Conservation (phyloP, 2,329 filamentous ascomycete genomes). For the Nemania diffusa region DNA sequence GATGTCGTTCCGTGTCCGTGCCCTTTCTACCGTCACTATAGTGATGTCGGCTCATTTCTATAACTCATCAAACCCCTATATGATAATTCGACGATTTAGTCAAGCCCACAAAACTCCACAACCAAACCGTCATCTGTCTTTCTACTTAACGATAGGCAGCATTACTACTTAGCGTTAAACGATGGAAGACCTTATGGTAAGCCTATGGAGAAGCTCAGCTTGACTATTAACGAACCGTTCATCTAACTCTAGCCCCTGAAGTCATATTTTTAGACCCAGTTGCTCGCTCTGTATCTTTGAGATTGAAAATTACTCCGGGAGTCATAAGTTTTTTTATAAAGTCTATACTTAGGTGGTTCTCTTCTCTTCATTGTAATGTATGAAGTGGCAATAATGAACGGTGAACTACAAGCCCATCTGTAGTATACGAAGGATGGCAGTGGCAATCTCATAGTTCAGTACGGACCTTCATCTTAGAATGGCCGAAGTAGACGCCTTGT, state of each 20-base stretch:
- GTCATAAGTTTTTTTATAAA: background rate
- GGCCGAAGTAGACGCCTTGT: background rate
- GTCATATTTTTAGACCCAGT: background rate
- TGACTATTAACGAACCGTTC: background rate
- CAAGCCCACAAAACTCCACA: constrained; percentile 13
- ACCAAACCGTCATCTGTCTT: constrained; percentile 5
- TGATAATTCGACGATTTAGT: background rate
- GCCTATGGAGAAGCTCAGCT: background rate
- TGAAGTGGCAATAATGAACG: background rate
- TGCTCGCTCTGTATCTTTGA: background rate
- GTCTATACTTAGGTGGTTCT: background rate
- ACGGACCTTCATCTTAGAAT: background rate
- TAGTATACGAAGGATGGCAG: background rate
- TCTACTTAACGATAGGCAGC: background rate
- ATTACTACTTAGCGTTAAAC: background rate
- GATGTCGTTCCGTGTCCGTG: constrained; percentile 13
- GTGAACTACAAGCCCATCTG: background rate
- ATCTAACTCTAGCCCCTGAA: background rate
- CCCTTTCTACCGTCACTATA: constrained; percentile 5
- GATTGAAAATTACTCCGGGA: background rate
- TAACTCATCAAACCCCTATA: background rate
- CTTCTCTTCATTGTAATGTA: background rate
- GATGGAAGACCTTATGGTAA: background rate
- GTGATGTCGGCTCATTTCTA: background rate
- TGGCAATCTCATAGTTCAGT: background rate